Evolutionary conservation across 768 basidiomycete genomes (phyloP).

Genomic region (Dioszegia crocea): DNA sequence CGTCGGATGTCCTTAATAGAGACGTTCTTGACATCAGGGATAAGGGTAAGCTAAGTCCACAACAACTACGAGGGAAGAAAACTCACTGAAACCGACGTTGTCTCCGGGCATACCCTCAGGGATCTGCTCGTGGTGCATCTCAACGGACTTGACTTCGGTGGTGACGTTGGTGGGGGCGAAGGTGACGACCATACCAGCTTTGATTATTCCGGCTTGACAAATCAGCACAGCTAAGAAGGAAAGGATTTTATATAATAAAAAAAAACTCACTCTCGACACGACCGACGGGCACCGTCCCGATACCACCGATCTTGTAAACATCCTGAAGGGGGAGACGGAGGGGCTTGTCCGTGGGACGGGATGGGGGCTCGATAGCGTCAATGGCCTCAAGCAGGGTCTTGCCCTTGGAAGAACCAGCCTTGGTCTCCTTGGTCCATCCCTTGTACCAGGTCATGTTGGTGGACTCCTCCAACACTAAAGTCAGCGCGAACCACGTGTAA

Average conservation of each 20-base stretch:
- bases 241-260: too few relatives aligned
- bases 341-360: conserved; percentile 96
- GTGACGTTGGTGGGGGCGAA: conserved; percentile 97
- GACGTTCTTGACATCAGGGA: conserved; percentile 62
- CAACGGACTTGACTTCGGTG: conserved; percentile 99
- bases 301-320: conserved; percentile 99
- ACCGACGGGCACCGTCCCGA: conserved; percentile 99
- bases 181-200: conserved; percentile 96
- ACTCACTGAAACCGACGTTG: conserved; percentile 54
- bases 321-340: conserved; percentile 99
- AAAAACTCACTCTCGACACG: conserved; percentile 99
- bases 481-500: neutral
- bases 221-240: too few relatives aligned
- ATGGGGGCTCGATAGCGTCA: conserved; percentile 96
- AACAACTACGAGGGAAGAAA: too few relatives aligned
- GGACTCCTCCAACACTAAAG: conserved; percentile 11
- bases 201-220: too few relatives aligned
- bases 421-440: conserved; percentile 97
- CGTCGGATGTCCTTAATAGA: conserved; percentile 99
- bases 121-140: conserved; percentile 80
- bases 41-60: too few relatives aligned
- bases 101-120: conserved; percentile 91
- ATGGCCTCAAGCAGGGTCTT: conserved; percentile 99
- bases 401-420: conserved; percentile 87
- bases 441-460: conserved; percentile 98